phyloP scores from a whole-genome alignment of 2,329 filamentous ascomycete genomes.

The Fusarium verticillioides region DNA sequence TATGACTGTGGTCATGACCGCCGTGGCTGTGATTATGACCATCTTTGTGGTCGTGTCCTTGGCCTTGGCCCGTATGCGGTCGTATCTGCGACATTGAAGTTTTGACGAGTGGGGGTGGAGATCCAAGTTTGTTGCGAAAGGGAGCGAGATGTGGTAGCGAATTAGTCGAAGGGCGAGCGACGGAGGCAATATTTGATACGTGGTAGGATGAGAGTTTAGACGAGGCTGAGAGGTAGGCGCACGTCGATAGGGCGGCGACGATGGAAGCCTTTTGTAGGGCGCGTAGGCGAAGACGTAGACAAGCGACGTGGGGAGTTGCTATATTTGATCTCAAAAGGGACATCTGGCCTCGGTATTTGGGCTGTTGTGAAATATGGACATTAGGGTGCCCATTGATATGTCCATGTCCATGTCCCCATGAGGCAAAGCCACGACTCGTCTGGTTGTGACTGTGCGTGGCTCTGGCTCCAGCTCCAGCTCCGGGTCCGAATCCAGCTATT shows the following conservation, averaged over 20 bases:
- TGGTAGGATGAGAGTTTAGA: slow-evolving; percentile 31
- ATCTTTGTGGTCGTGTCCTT: slow-evolving; percentile 30
- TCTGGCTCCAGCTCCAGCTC: neutral
- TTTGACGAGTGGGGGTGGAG: slow-evolving; percentile 42
- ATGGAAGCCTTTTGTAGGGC: slow-evolving; percentile 39
- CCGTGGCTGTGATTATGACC: slow-evolving; percentile 40
- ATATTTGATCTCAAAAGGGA: slow-evolving; percentile 38
- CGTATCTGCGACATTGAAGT: slow-evolving; percentile 48
- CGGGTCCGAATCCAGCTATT: slow-evolving; percentile 10
- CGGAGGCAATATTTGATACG: slow-evolving; percentile 33
- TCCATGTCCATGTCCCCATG: slow-evolving; percentile 36
- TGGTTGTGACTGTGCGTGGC: slow-evolving; percentile 27
- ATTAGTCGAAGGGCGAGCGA: slow-evolving; percentile 27
- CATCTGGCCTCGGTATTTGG: slow-evolving; percentile 39
- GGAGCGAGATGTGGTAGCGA: slow-evolving; percentile 38
- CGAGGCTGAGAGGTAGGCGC: slow-evolving; percentile 39
- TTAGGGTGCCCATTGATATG: slow-evolving; percentile 20
- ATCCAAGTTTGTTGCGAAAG: slow-evolving; percentile 37
- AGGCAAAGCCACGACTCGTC: slow-evolving; percentile 28
- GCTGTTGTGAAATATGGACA: slow-evolving; percentile 36
- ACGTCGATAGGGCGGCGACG: slow-evolving; percentile 42
- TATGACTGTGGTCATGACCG: slow-evolving; percentile 38
- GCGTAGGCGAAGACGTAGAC: slow-evolving; percentile 38
- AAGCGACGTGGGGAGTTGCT: slow-evolving; percentile 30
- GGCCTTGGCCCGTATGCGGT: slow-evolving; percentile 43